phyloP scores from a whole-genome alignment of 2,329 filamentous ascomycete species.

The Clathrospora elynae region DNA sequence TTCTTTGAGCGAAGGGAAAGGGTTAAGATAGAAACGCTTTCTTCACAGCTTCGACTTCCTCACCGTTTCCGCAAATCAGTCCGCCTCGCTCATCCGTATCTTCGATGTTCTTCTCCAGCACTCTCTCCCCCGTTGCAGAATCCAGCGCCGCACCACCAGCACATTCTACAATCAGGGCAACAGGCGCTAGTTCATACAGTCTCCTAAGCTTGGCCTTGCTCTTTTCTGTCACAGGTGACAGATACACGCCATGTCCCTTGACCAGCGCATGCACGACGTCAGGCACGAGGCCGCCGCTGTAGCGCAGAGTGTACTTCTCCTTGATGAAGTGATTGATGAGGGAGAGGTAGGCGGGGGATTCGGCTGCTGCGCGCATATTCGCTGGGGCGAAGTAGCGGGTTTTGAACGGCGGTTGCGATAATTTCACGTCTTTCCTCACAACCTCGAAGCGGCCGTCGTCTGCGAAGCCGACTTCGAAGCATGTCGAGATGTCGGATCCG shows the following conservation, averaged over 20 bases:
- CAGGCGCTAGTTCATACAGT: slow-evolving; percentile 64
- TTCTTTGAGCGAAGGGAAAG: too few species aligned
- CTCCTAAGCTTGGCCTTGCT: slow-evolving; percentile 63
- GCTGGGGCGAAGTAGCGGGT: slow-evolving; percentile 67
- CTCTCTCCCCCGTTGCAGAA: slow-evolving; percentile 40
- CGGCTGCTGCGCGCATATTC: slow-evolving; percentile 63
- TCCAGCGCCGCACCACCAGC: slow-evolving; percentile 63
- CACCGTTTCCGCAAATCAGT: slow-evolving; percentile 38
- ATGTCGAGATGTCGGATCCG: slow-evolving; percentile 41
- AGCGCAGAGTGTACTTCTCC: slow-evolving; percentile 64
- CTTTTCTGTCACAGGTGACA: slow-evolving; percentile 60
- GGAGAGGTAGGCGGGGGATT: slow-evolving; percentile 56
- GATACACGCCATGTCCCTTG: slow-evolving; percentile 66
- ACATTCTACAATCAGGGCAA: slow-evolving; percentile 66
- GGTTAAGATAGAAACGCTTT: slow-evolving; percentile 4
- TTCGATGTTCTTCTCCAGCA: slow-evolving; percentile 27
- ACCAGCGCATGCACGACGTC: slow-evolving; percentile 64
- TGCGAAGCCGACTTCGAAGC: slow-evolving; percentile 60
- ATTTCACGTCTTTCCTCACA: slow-evolving; percentile 41
- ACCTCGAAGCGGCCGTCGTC: slow-evolving; percentile 48
- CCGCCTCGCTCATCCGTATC: slow-evolving; percentile 43
- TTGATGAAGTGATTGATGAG: slow-evolving; percentile 58
- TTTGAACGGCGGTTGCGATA: slow-evolving; percentile 38
- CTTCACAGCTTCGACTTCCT: slow-evolving; percentile 35
- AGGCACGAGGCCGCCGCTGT: slow-evolving; percentile 65